A percentile compares a stretch with the other conserved stretches of the same genome.
These are phyloP conservation scores for Clausena lansium DNA, from an alignment of 345 rosid genomes.

Conservation along the genomic window DNA sequence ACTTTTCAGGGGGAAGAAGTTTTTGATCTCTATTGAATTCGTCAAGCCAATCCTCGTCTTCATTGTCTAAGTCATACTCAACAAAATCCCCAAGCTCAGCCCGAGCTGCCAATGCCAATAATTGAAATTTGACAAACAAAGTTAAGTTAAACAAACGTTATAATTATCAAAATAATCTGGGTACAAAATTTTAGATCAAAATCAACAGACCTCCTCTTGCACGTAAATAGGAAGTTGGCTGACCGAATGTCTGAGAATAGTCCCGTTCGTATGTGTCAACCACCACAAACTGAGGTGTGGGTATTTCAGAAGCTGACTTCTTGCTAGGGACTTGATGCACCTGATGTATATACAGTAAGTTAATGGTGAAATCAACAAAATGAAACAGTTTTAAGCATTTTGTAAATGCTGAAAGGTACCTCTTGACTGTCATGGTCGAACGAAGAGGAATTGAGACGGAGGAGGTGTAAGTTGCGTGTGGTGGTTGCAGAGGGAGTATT, in stretches of 20 bases:
- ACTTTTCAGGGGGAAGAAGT: constrained; percentile 70
- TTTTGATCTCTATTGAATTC: constrained; percentile 61
- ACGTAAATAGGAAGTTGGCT: constrained; percentile 83
- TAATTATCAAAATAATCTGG: neutral
- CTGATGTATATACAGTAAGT: constrained; percentile 19
- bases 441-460: constrained; percentile 49
- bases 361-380: neutral
- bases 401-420: constrained; percentile 25
- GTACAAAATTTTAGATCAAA: neutral
- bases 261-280: constrained; percentile 95
- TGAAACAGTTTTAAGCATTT: neutral
- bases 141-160: neutral
- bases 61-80: constrained; percentile 97
- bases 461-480: constrained; percentile 76
- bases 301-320: constrained; percentile 81
- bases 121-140: neutral
- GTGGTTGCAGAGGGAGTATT: constrained; percentile 8
- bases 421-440: constrained; percentile 46
- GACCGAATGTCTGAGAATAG: constrained; percentile 72
- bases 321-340: constrained; percentile 58
- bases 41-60: constrained; percentile 95
- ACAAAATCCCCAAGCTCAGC: constrained; percentile 98
- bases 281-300: constrained; percentile 81
- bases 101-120: constrained; percentile 57
- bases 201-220: constrained; percentile 84